Percentiles rank a stretch among this genome's conserved stretches.
These are phyloP conservation scores for Pelargonium fulgidum DNA, from an alignment of 441 rosid genomes.

Conservation along the genomic window DNA sequence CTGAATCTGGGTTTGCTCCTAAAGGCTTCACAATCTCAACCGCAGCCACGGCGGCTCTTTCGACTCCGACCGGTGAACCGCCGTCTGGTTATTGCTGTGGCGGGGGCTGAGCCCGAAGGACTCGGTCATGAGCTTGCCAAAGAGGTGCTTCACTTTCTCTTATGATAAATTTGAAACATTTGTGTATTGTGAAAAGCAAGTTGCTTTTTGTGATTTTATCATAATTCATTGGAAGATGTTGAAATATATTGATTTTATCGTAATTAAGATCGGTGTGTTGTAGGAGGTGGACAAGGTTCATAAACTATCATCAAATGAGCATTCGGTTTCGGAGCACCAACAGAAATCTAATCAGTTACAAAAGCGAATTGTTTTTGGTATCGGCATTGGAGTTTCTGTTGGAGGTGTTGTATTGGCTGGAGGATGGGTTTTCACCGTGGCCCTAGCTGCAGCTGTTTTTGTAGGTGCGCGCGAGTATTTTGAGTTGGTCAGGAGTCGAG, in stretches of 20 bases:
- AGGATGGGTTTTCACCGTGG: constrained; percentile 68
- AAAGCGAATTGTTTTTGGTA: constrained; percentile 68
- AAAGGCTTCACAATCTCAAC: neutral
- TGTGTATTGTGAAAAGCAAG: neutral
- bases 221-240: neutral
- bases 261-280: constrained; percentile 22
- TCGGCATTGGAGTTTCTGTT: constrained; percentile 62
- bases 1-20: constrained; percentile 24
- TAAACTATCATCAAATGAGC: constrained; percentile 32
- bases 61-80: constrained; percentile 28
- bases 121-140: constrained; percentile 34
- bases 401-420: constrained; percentile 83
- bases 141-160: constrained; percentile 27
- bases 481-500: constrained; percentile 76
- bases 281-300: constrained; percentile 47
- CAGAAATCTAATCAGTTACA: constrained; percentile 52
- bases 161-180: neutral
- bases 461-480: constrained; percentile 83
- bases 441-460: constrained; percentile 60
- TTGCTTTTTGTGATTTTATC: neutral
- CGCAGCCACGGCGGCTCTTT: constrained; percentile 22
- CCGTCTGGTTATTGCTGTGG: constrained; percentile 38
- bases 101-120: constrained; percentile 43
- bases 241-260: neutral
- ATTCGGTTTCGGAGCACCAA: constrained; percentile 31